These are phyloP conservation scores for Rhytidhysteron rufulum DNA, from an alignment of 2,329 filamentous ascomycete species.

Conservation along the genomic window DNA sequence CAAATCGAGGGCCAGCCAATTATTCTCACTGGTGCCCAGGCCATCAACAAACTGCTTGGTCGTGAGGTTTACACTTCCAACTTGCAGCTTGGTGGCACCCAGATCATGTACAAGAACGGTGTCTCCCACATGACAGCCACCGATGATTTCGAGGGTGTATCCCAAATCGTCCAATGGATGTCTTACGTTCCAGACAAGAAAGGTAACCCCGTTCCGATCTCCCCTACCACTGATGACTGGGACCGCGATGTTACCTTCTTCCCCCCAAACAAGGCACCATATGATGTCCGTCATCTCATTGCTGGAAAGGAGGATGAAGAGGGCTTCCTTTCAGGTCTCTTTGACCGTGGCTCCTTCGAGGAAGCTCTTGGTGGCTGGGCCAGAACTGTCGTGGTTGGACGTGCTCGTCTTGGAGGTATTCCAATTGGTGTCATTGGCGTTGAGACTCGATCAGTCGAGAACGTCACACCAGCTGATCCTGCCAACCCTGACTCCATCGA, in stretches of 20 bases:
- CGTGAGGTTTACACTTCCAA: conserved; percentile 99
- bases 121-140: conserved; percentile 98
- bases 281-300: conserved; percentile 94
- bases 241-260: conserved; percentile 85
- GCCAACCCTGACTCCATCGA: conserved; percentile 98
- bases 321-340: conserved; percentile 85
- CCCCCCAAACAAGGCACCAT: conserved; percentile 76
- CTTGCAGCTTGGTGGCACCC: conserved; percentile 97
- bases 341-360: conserved; percentile 95
- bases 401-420: conserved; percentile 93
- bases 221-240: conserved; percentile 80
- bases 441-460: conserved; percentile 93
- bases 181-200: conserved; percentile 96
- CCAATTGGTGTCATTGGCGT: conserved; percentile 98
- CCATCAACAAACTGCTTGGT: conserved; percentile 96
- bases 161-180: conserved; percentile 97
- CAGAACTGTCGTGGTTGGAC: conserved; percentile 91
- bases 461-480: conserved; percentile 91
- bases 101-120: conserved; percentile 99
- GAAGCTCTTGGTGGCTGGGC: conserved; percentile 97
- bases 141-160: conserved; percentile 96
- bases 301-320: conserved; percentile 79
- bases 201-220: conserved; percentile 87
- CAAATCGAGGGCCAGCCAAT: conserved; percentile 99
- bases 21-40: conserved; percentile 94